Evolutionary conservation across 1,284 basidiomycete genomes (phyloP).

Genomic region (Ganoderma lingzhi): DNA sequence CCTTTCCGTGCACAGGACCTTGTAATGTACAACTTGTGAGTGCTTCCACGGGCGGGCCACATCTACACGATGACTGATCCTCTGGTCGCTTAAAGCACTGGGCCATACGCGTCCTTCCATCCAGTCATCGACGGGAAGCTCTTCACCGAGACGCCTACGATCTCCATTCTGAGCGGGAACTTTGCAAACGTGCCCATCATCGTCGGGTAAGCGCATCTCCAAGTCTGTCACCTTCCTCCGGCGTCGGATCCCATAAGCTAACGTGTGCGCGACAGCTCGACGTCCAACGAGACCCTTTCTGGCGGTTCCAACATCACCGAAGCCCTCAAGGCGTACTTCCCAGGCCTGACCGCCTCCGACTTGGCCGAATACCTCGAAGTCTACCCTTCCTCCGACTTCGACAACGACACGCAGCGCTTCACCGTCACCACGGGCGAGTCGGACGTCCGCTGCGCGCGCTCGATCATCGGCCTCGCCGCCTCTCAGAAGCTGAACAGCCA

Average conservation of each 20-base stretch:
- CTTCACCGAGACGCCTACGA: constrained; percentile 57
- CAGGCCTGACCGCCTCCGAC: constrained; percentile 49
- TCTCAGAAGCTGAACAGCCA: constrained; percentile 26
- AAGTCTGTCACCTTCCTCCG: not conserved
- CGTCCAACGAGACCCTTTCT: constrained; percentile 63
- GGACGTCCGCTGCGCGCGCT: constrained; percentile 55
- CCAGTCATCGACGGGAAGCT: constrained; percentile 58
- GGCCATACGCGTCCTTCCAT: constrained; percentile 48
- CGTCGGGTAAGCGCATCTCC: constrained; percentile 53
- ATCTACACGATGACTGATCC: constrained; percentile 12
- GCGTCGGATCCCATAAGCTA: not conserved
- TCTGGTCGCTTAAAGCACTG: constrained; percentile 37
- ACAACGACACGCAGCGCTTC: constrained; percentile 48
- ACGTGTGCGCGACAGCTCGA: constrained; percentile 47
- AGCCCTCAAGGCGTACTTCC: constrained; percentile 53
- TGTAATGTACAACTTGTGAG: constrained; percentile 42
- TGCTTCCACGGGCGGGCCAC: not conserved
- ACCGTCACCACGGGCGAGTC: constrained; percentile 59
- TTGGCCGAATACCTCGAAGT: constrained; percentile 48
- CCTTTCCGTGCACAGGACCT: constrained; percentile 64
- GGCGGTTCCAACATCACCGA: constrained; percentile 46
- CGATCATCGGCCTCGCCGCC: constrained; percentile 53
- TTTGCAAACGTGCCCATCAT: constrained; percentile 62
- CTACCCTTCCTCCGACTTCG: constrained; percentile 51
- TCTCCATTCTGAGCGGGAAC: constrained; percentile 50